These are phyloP conservation scores for Saccharomyces cerevisiae DNA, from an alignment of 805 yeast genomes.

Conservation along the genomic window DNA sequence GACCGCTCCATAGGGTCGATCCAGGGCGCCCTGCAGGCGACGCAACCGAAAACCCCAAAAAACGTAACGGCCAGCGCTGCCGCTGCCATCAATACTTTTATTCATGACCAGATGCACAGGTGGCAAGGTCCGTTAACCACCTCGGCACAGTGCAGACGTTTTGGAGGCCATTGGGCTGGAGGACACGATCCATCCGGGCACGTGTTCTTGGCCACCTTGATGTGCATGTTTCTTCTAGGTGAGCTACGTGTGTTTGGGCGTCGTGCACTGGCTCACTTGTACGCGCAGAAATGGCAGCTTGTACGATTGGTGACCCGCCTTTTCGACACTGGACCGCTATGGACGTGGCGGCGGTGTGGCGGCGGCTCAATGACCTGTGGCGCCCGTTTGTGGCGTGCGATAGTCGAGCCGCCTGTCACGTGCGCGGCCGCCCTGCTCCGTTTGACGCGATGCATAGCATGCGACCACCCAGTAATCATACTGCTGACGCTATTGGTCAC, in stretches of 20 bases:
- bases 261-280: not conserved
- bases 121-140: slow-evolving; percentile 23
- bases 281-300: not conserved
- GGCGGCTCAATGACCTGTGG: not conserved
- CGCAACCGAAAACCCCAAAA: not conserved
- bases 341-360: not conserved
- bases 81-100: slow-evolving; percentile 9
- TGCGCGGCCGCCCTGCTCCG: not conserved
- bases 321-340: not conserved
- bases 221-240: slow-evolving; percentile 46
- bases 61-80: not conserved
- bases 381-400: not conserved
- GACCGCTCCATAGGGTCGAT: not conserved
- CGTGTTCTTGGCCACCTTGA: slow-evolving; percentile 53
- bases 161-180: slow-evolving; percentile 66
- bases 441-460: slow-evolving; percentile 6
- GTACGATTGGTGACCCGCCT: not conserved
- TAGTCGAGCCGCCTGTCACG: not conserved
- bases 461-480: slow-evolving; percentile 24
- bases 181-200: slow-evolving; percentile 98
- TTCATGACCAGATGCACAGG: slow-evolving; percentile 10
- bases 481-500: slow-evolving; percentile 34
- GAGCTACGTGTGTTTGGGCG: slow-evolving; percentile 36
- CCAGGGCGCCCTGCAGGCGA: not conserved
- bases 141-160: slow-evolving; percentile 40